These are phyloP conservation scores for Didymella pinodella DNA, from an alignment of 2,329 filamentous ascomycete genomes.

Conservation along the genomic window DNA sequence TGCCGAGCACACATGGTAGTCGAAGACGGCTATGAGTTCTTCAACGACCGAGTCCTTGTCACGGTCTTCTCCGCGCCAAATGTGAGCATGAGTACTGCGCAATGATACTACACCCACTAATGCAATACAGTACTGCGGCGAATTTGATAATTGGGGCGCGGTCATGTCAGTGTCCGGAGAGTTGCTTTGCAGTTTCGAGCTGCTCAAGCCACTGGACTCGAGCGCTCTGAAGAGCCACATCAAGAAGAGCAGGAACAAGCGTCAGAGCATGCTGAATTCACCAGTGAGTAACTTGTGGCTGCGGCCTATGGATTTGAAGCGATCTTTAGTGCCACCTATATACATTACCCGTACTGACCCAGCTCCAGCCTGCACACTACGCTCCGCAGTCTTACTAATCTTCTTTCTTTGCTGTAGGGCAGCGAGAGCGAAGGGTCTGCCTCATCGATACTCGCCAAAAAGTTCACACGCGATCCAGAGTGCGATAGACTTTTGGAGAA, in stretches of 20 bases:
- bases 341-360: conserved; percentile 44
- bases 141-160: conserved; percentile 99
- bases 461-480: not conserved
- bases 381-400: conserved; percentile 61
- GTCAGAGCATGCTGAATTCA: conserved; percentile 94
- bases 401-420: conserved; percentile 33
- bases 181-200: conserved; percentile 93
- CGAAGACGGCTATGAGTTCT: conserved; percentile 98
- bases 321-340: conserved; percentile 37
- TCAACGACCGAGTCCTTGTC: conserved; percentile 91
- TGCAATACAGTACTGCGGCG: conserved; percentile 83
- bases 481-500: conserved; percentile 13
- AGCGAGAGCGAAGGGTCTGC: conserved; percentile 25
- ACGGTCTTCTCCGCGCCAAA: conserved; percentile 98
- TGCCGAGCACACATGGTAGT: conserved; percentile 99
- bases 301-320: conserved; percentile 18
- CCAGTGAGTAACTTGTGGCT: conserved; percentile 70
- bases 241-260: conserved; percentile 95
- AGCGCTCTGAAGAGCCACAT: conserved; percentile 97
- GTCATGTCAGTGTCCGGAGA: conserved; percentile 98
- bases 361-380: conserved; percentile 57
- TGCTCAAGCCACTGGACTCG: conserved; percentile 94
- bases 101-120: conserved; percentile 26
- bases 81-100: conserved; percentile 65
- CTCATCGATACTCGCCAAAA: conserved; percentile 25